Percentiles rank a stretch among this genome's conserved stretches.
phyloP scores from a whole-genome alignment of 1,139 yeast genomes.

The Blastobotrys illinoisensis region DNA sequence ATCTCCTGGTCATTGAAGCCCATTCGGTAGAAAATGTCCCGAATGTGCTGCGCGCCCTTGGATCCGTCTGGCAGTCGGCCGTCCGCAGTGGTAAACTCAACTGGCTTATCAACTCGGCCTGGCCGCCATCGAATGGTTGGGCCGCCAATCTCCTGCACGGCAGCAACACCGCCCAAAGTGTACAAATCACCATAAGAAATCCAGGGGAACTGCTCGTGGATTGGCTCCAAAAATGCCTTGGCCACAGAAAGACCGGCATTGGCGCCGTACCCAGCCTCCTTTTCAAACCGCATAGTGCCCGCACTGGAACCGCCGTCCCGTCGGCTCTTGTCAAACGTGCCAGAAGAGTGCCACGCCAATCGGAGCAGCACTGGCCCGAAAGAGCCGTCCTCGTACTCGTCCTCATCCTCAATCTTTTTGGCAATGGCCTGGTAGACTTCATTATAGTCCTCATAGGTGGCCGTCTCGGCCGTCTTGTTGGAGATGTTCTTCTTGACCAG shows the following conservation, averaged over 20 bases:
- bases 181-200: slow-evolving; percentile 81
- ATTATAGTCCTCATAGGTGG: slow-evolving; percentile 57
- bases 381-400: slow-evolving; percentile 72
- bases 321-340: slow-evolving; percentile 57
- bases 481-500: slow-evolving; percentile 14
- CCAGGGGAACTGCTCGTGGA: slow-evolving; percentile 64
- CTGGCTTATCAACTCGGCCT: slow-evolving; percentile 54
- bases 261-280: slow-evolving; percentile 58
- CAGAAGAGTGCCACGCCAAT: slow-evolving; percentile 73
- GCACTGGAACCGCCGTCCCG: slow-evolving; percentile 74
- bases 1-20: slow-evolving; percentile 62
- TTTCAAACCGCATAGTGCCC: slow-evolving; percentile 72
- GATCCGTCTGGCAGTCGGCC: slow-evolving; percentile 69
- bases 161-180: slow-evolving; percentile 82
- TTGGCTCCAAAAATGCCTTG: slow-evolving; percentile 57
- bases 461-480: slow-evolving; percentile 28
- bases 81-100: slow-evolving; percentile 48
- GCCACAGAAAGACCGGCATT: slow-evolving; percentile 70
- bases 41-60: slow-evolving; percentile 48
- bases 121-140: slow-evolving; percentile 86
- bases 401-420: slow-evolving; percentile 60
- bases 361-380: slow-evolving; percentile 64
- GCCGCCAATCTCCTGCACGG: slow-evolving; percentile 81
- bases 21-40: slow-evolving; percentile 51
- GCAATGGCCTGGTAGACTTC: slow-evolving; percentile 78